phyloP scores from a whole-genome alignment of 2,329 filamentous ascomycete genomes.

The Zarea fungicola region DNA sequence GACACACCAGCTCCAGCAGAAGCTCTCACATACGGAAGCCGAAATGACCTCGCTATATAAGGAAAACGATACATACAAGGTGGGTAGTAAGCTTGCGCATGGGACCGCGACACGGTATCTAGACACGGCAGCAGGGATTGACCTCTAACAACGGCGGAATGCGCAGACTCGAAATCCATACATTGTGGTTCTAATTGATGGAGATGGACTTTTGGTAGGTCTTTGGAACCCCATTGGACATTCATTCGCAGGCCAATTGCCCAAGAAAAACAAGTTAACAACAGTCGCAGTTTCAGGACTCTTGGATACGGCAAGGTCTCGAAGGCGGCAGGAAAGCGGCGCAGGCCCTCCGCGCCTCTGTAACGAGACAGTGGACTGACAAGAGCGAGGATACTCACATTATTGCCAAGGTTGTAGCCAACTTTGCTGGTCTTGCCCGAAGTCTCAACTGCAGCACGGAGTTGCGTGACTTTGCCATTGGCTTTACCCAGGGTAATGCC shows the following conservation, averaged over 20 bases:
- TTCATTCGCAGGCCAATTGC: slow-evolving; percentile 14
- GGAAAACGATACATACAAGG: slow-evolving; percentile 42
- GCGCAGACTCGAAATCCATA: slow-evolving; percentile 52
- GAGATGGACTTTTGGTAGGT: slow-evolving; percentile 58
- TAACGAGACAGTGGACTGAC: slow-evolving; percentile 42
- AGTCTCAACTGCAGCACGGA: slow-evolving; percentile 46
- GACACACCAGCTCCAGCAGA: slow-evolving; percentile 46
- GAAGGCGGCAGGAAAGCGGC: slow-evolving; percentile 51
- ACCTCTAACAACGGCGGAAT: slow-evolving; percentile 7
- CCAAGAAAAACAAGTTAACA: slow-evolving; percentile 1
- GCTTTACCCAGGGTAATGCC: slow-evolving; percentile 54
- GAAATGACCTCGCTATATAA: slow-evolving; percentile 29
- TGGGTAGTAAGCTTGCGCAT: slow-evolving; percentile 21
- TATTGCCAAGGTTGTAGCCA: slow-evolving; percentile 51
- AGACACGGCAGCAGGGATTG: not conserved
- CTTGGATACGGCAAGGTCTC: slow-evolving; percentile 48
- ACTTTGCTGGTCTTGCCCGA: slow-evolving; percentile 45
- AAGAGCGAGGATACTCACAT: slow-evolving; percentile 46
- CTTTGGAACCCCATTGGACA: too few relatives aligned
- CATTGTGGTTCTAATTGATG: slow-evolving; percentile 56
- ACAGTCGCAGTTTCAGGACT: slow-evolving; percentile 48
- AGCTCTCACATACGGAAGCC: slow-evolving; percentile 35
- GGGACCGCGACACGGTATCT: too few relatives aligned
- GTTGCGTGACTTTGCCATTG: slow-evolving; percentile 52
- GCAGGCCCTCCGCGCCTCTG: slow-evolving; percentile 41